Evolutionary conservation across 176 grass and related monocot species (phyloP), one percentile per base, ranked within the genome.

Genomic region (Carex parvula): DNA sequence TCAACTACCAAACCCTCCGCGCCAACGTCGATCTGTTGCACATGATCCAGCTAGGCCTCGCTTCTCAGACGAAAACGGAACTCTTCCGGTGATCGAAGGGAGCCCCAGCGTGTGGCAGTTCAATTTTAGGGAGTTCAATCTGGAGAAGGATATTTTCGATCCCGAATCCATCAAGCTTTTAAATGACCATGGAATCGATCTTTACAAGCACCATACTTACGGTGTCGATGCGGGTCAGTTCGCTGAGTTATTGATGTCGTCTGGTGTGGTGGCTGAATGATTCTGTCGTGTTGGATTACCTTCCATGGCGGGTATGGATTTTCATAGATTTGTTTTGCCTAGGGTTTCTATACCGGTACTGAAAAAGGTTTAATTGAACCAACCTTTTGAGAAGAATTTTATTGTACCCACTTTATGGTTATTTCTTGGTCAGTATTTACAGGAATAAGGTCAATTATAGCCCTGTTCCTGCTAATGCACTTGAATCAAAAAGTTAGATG

Each of bases 41-140:
- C 66, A 87, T 93, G 84, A 93, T 97, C 89, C 94, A 97, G 87
- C 89, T 97, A 10, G 94, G 94, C 11, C 87, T 97, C 75, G 82
- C 84, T 58, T 97, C 94, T 85, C 89, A 22, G 79, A 93, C 89
- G 64, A 83, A 39, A 33, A n/a, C 2, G 94, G 94, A 57, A 86
- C 50, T 41, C 79, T 97, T 46, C 94, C 94, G 1, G 68, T 52
- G 4, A 32, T 82, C 56, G 94, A 91, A 54, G 64, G 82, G 46
- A 0, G 86, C 39, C 0, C 81, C 64, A 93, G 94, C 77, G 79
- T 86, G 11, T 97, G 94, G 94, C 94, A 97, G 91, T 97, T 97
- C 86, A 97, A 97, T 85, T 97, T 97, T 64, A 56, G 87, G 29
- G 94, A 90, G 30, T 97, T 97, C 84, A 60, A 93, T 53, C 83